Evolutionary conservation across 1,139 yeast species (phyloP).

Genomic region (Debaryomyces sp.): DNA sequence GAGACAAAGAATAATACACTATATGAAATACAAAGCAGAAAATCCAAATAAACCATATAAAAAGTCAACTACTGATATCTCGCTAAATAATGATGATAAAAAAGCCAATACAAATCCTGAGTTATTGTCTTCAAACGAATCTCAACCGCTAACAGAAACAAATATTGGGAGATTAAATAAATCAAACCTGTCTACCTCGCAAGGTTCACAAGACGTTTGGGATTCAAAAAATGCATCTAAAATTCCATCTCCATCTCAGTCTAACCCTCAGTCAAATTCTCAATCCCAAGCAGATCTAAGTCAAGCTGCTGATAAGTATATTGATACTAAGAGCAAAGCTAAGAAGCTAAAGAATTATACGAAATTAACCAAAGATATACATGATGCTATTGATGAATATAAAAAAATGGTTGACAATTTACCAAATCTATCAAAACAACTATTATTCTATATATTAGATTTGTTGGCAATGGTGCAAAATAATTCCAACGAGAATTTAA

Average conservation of each 20-base stretch:
- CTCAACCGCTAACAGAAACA: constrained; percentile 36
- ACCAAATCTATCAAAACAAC: constrained; percentile 74
- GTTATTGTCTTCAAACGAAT: constrained; percentile 12
- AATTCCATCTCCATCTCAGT: background rate
- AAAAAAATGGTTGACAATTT: constrained; percentile 65
- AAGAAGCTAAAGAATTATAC: constrained; percentile 41
- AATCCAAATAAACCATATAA: constrained; percentile 34
- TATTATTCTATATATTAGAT: constrained; percentile 86
- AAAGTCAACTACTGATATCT: constrained; percentile 13
- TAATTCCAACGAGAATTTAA: constrained; percentile 74
- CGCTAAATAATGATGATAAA: background rate
- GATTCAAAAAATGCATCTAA: constrained; percentile 1
- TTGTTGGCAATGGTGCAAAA: constrained; percentile 84
- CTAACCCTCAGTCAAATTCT: background rate
- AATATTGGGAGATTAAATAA: constrained; percentile 30
- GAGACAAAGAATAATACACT: constrained; percentile 61
- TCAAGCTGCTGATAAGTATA: background rate
- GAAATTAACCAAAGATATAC: constrained; percentile 59
- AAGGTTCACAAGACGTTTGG: background rate
- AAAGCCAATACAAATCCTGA: constrained; percentile 1
- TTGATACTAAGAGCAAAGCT: constrained; percentile 4
- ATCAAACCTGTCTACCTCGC: constrained; percentile 9
- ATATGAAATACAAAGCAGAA: constrained; percentile 58
- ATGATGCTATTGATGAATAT: constrained; percentile 71
- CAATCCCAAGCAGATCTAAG: constrained; percentile 2